Evolutionary conservation across 2,329 filamentous ascomycete species (phyloP).

Genomic region (Cladorrhinum sp.): DNA sequence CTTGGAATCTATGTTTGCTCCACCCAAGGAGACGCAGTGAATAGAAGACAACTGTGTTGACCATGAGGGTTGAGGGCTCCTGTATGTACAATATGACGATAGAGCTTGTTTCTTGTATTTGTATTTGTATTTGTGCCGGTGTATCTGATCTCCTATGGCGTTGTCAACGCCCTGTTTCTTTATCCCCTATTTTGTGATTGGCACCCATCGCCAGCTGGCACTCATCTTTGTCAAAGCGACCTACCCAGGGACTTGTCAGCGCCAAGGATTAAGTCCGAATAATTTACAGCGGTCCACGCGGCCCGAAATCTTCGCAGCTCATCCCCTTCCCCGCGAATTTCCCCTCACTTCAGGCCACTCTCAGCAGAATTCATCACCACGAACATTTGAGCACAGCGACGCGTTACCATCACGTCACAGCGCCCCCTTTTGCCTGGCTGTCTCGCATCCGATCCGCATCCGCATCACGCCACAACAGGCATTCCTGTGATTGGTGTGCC

Average conservation of each 20-base stretch:
- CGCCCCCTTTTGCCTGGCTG: constrained; percentile 11
- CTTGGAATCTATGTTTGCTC: not conserved
- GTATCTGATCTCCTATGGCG: no score
- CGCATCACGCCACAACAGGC: constrained; percentile 21
- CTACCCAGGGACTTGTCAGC: no score
- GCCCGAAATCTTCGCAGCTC: constrained; percentile 24
- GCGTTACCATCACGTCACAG: constrained; percentile 20
- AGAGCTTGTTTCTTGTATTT: constrained; percentile 1
- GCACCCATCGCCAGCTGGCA: not conserved
- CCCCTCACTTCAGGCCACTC: constrained; percentile 20
- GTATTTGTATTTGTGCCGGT: no score
- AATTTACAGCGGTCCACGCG: not conserved
- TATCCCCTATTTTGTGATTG: not conserved
- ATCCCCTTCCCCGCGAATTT: constrained; percentile 23
- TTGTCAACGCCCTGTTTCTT: no score
- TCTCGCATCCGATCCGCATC: not conserved
- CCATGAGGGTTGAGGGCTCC: no score
- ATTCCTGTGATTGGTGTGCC: constrained; percentile 24
- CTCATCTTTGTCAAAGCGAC: not conserved
- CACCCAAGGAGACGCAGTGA: not conserved
- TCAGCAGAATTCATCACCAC: constrained; percentile 37
- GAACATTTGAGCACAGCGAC: constrained; percentile 45
- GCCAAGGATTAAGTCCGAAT: not conserved
- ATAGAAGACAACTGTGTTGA: no score
- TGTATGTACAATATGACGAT: not conserved